Evolutionary conservation across 1,284 basidiomycete genomes (phyloP).

Genomic region (Boletus albobrunnescens): DNA sequence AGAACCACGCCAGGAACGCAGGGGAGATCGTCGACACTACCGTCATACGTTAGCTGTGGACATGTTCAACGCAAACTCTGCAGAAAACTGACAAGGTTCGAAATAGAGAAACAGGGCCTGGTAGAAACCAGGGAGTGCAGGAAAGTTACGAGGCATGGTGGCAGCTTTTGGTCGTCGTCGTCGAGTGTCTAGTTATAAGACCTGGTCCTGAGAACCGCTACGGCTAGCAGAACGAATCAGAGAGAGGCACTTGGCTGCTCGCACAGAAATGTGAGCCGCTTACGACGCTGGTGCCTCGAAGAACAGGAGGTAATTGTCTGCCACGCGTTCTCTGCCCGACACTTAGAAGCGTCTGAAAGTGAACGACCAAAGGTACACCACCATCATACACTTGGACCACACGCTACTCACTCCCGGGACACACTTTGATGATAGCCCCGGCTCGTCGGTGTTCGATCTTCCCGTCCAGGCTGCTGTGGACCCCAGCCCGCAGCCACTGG

Average conservation of each 20-base stretch:
- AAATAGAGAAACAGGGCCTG: constrained; percentile 63
- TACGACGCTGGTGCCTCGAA: no score
- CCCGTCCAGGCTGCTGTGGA: constrained; percentile 42
- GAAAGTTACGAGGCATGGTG: constrained; percentile 39
- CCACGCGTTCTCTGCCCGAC: no score
- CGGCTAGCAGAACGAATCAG: no score
- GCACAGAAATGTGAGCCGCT: no score
- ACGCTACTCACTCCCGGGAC: constrained; percentile 10
- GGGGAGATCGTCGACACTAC: constrained; percentile 58
- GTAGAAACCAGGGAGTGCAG: constrained; percentile 66
- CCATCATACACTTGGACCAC: constrained; percentile 15
- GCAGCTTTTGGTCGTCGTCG: not conserved
- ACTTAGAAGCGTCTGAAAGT: no score
- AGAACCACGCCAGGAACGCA: constrained; percentile 55
- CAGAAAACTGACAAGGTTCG: constrained; percentile 54
- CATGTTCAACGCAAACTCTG: not conserved
- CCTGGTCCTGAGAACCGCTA: not conserved
- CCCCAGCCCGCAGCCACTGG: constrained; percentile 18
- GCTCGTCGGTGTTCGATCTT: constrained; percentile 70
- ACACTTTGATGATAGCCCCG: constrained; percentile 45
- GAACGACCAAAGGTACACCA: not conserved
- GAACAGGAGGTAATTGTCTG: not conserved
- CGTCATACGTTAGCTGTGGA: constrained; percentile 1
- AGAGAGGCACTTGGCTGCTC: no score
- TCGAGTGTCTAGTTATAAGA: not conserved